These are phyloP conservation scores for Metrosideros polymorpha DNA, from an alignment of 441 rosid genomes.

Conservation along the genomic window DNA sequence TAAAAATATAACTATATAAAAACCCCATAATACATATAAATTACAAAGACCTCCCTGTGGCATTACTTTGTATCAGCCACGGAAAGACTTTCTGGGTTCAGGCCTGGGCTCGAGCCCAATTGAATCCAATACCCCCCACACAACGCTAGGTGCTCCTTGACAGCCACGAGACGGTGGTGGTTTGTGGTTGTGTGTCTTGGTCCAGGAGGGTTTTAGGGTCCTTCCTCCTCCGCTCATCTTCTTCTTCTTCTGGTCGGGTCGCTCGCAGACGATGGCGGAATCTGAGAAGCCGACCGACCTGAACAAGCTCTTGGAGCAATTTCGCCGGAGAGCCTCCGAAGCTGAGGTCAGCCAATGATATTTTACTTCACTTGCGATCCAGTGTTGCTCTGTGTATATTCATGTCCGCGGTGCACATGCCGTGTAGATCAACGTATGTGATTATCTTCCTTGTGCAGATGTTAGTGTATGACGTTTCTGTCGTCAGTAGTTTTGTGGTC, in stretches of 20 bases:
- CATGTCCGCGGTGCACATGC: not conserved
- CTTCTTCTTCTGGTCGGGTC: not conserved
- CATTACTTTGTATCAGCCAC: not conserved
- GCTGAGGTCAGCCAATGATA: slow-evolving; percentile 50
- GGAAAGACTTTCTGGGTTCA: not conserved
- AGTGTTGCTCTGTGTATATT: not conserved
- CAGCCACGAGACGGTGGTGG: fast-evolving
- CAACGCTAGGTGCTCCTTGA: not conserved
- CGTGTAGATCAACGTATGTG: not conserved
- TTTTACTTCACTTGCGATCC: not conserved
- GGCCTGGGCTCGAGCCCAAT: not conserved
- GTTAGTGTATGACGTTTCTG: not conserved
- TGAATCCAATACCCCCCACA: not conserved
- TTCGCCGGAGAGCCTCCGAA: slow-evolving; percentile 50
- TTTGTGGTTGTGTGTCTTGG: not conserved
- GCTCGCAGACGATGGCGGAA: slow-evolving; percentile 2
- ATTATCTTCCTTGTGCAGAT: not conserved
- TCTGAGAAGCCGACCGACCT: slow-evolving; percentile 5
- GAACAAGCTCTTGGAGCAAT: slow-evolving; percentile 38
- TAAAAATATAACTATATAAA: not conserved
- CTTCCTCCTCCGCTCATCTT: not conserved
- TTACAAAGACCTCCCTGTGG: not conserved
- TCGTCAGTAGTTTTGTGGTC: not conserved
- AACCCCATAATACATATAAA: too few species aligned
- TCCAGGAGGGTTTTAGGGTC: not conserved